phyloP scores from a whole-genome alignment of 148 eudicot species.

The Vaccinium darrowii region DNA sequence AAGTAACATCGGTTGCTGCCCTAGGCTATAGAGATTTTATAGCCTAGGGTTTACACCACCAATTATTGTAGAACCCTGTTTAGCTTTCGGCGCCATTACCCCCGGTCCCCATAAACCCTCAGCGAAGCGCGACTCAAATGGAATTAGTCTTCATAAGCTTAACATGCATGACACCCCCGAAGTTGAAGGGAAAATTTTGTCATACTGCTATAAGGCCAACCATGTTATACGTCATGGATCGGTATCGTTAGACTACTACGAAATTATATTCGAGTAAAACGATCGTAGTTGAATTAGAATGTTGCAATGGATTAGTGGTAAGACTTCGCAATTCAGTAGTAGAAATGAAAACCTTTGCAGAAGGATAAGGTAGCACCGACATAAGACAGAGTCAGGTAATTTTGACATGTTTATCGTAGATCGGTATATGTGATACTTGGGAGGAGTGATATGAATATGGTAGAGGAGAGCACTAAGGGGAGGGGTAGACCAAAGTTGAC shows the following conservation, averaged over 20 bases:
- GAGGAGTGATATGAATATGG: too few relatives aligned
- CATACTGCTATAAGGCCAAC: neutral
- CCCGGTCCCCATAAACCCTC: too few relatives aligned
- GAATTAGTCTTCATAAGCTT: too few relatives aligned
- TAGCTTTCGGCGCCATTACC: too few relatives aligned
- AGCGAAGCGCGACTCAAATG: too few relatives aligned
- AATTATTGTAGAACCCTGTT: too few relatives aligned
- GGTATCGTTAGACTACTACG: neutral
- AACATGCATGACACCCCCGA: neutral
- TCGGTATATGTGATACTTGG: neutral
- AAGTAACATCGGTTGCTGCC: too few relatives aligned
- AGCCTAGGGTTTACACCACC: too few relatives aligned
- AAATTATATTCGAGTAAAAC: neutral
- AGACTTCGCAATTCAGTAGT: neutral
- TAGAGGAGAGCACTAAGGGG: neutral
- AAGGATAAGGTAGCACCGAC: neutral
- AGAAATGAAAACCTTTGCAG: neutral
- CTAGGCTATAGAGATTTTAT: too few relatives aligned
- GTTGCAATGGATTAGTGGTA: neutral
- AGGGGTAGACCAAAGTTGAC: neutral
- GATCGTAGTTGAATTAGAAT: neutral
- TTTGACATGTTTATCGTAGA: neutral
- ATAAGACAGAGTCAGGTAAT: too few relatives aligned
- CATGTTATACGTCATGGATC: neutral
- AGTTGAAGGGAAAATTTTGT: neutral